Conservation (phyloP, 306 rosid species). For the Erythrophleum fordii region DNA sequence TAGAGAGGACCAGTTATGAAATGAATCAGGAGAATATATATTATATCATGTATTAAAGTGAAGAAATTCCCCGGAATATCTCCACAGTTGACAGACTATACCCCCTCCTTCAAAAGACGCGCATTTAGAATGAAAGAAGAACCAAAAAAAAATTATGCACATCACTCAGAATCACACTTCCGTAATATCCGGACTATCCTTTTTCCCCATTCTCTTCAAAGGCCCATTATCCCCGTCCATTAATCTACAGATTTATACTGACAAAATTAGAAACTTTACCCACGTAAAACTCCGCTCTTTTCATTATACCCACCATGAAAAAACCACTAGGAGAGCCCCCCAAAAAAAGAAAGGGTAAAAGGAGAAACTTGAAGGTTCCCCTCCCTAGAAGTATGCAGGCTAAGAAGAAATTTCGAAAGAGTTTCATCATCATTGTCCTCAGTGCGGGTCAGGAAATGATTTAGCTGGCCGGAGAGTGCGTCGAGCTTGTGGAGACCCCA, state of each 20-base stretch:
- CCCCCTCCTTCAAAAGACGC: conserved; percentile 45
- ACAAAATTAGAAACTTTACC: conserved; percentile 40
- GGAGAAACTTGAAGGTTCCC: conserved; percentile 36
- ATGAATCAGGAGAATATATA: conserved; percentile 56
- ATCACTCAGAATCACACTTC: conserved; percentile 5
- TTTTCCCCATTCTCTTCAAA: conserved; percentile 35
- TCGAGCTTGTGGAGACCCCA: conserved; percentile 50
- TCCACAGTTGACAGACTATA: conserved; percentile 57
- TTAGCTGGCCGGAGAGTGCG: conserved; percentile 47
- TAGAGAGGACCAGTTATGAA: neutral
- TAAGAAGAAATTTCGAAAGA: conserved; percentile 31
- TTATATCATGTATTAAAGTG: conserved; percentile 39
- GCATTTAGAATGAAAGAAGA: conserved; percentile 16
- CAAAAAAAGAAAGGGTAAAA: neutral
- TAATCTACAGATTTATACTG: conserved; percentile 42
- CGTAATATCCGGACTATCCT: neutral
- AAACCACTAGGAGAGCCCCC: conserved; percentile 27
- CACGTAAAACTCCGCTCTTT: conserved; percentile 33
- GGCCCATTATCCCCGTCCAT: conserved; percentile 39
- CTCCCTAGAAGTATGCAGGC: conserved; percentile 23
- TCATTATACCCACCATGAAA: conserved; percentile 36
- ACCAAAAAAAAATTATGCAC: conserved; percentile 23
- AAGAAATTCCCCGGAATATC: conserved; percentile 49
- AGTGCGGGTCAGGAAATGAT: conserved; percentile 52
- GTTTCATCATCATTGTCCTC: conserved; percentile 32